Base-by-base conservation (phyloP, 108 stramenopile species). In the Bacterosira constricta region DNA sequence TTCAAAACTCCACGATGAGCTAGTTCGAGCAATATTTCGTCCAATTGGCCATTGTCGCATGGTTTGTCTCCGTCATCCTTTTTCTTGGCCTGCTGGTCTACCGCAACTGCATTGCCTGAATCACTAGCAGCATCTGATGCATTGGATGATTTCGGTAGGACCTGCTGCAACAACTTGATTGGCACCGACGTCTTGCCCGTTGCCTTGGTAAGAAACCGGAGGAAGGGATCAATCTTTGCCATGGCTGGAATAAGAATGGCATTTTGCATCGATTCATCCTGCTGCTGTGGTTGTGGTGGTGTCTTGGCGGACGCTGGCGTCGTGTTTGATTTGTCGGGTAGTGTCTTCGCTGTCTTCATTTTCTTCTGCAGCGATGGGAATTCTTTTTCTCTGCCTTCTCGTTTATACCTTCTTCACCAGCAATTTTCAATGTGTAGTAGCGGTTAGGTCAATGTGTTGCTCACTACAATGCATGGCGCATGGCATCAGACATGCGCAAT, bases 131-230 rank as follows among this genome's bases (percentile, higher is more conserved):
- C 50, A 47, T 52, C 39, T 21, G 29, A 25, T 10, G 17, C 17
- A 25, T 63, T 45, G 39, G 7, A 11, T 30, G 32, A 11, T 41
- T 56, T 60, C 13, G 88, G 92, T 23, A 93, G 34, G 12, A 84
- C 79, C 20, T 72, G 37, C 3, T 42, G 15, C 8, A 93, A 53
- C 26, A 64, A 81, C n/a, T 57, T 44, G n/a, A 90, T n/a, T 5
- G 87, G 77, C 30, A 93, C 70, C 23, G 58, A 57, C 10, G 87
- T 71, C 54, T 85, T 82, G 10, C 92, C 90, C 2, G 87, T 87
- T 9, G 88, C 88, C 53, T 77, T 77, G n/a, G 90, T 91, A 13
- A 93, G 69, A 49, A 93, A 93, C 53, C 88, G 85, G 31, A 93
- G 51, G 39, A 90, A 71, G 25, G 92, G 88, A 80, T 93, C 92